A percentile compares a stretch with the other conserved stretches of the same genome.
These are phyloP conservation scores for Calonectria crousiana DNA, from an alignment of 2,329 filamentous ascomycete genomes.

Conservation along the genomic window DNA sequence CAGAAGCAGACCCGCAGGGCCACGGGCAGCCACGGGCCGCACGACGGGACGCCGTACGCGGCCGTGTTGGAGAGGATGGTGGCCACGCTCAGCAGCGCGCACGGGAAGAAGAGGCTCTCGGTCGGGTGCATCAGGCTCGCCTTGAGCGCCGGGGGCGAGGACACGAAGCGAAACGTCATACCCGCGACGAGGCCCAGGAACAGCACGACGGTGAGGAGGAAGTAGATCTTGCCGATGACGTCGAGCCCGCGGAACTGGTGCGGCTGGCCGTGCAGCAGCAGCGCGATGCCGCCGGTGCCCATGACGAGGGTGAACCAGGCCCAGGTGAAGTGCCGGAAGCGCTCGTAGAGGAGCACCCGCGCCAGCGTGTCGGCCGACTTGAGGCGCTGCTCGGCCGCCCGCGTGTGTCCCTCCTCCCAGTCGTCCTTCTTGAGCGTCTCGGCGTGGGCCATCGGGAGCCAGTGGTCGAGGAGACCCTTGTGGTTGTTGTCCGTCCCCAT, in stretches of 20 bases:
- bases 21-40: constrained; percentile 62
- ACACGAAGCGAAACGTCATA: constrained; percentile 69
- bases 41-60: constrained; percentile 67
- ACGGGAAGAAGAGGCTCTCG: constrained; percentile 74
- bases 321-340: constrained; percentile 45
- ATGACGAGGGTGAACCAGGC: constrained; percentile 50
- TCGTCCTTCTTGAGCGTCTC: constrained; percentile 40
- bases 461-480: constrained; percentile 25
- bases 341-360: constrained; percentile 34
- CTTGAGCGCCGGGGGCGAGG: constrained; percentile 69
- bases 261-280: constrained; percentile 49
- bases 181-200: constrained; percentile 63
- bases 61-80: constrained; percentile 75
- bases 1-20: constrained; percentile 64
- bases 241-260: constrained; percentile 60
- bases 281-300: constrained; percentile 50
- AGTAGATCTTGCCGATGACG: constrained; percentile 61
- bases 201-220: constrained; percentile 63
- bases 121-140: constrained; percentile 56
- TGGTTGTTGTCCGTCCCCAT: constrained; percentile 1
- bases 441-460: constrained; percentile 27
- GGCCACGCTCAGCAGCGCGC: constrained; percentile 72
- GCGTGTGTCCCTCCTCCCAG: constrained; percentile 44
- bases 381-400: constrained; percentile 38
- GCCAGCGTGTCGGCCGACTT: constrained; percentile 31